These are phyloP conservation scores for Apophysomyces variabilis DNA, from an alignment of 371 early-diverging fungal species.

Conservation along the genomic window DNA sequence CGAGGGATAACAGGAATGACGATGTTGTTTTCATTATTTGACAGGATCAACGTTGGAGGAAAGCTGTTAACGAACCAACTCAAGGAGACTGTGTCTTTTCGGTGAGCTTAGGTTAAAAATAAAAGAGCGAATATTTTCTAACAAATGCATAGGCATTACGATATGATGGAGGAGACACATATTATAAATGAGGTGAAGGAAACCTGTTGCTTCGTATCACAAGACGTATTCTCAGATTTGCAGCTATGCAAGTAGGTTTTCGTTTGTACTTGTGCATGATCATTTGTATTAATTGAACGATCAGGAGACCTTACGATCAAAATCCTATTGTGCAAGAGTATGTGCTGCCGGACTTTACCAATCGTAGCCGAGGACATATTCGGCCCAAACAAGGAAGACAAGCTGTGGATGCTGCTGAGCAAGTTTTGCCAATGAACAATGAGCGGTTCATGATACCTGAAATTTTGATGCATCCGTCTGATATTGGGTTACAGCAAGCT, in stretches of 20 bases:
- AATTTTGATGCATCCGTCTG: conserved; percentile 81
- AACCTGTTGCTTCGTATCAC: conserved; percentile 79
- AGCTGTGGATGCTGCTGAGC: conserved; percentile 46
- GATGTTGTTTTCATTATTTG: not conserved
- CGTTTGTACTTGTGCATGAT: not conserved
- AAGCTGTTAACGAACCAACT: conserved; percentile 85
- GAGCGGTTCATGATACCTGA: conserved; percentile 90
- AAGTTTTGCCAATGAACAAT: conserved; percentile 78
- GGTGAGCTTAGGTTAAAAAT: conserved; percentile 35
- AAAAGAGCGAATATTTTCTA: not conserved
- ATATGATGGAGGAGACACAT: conserved; percentile 93
- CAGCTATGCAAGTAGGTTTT: conserved; percentile 61
- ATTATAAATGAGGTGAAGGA: conserved; percentile 86
- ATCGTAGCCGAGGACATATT: conserved; percentile 65
- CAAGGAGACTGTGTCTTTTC: conserved; percentile 88
- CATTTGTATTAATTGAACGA: not conserved
- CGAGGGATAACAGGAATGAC: not conserved
- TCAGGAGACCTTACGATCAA: conserved; percentile 40
- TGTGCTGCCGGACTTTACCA: conserved; percentile 79
- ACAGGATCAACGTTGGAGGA: conserved; percentile 83
- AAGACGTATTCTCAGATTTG: conserved; percentile 68
- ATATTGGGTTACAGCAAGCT: conserved; percentile 84
- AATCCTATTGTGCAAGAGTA: conserved; percentile 74
- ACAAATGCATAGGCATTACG: conserved; percentile 61
- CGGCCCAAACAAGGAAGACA: conserved; percentile 20